Evolutionary conservation across 352 stramenopile genomes (phyloP).

Genomic region (Phytopythium montanum): DNA sequence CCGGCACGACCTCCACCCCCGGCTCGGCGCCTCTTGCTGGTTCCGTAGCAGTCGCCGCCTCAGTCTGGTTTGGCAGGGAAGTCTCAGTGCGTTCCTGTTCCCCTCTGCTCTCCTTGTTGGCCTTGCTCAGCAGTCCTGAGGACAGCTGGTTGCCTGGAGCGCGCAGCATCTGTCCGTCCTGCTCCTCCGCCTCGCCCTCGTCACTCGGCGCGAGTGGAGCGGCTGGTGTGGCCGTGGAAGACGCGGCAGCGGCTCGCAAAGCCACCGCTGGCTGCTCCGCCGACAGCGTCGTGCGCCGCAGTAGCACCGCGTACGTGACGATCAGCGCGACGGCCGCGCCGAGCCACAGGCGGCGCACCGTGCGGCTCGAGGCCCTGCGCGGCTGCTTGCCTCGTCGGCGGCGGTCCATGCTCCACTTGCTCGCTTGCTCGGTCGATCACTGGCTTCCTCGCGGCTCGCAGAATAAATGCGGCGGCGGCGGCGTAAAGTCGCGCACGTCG

Average conservation of each 20-base stretch:
- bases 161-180: constrained; percentile 1
- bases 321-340: constrained; percentile 20
- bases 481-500: no score
- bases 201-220: constrained; percentile 11
- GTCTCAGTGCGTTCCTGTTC: no score
- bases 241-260: constrained; percentile 2
- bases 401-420: constrained; percentile 4
- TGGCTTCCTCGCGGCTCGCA: no score
- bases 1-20: no score
- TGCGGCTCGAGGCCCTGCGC: neutral
- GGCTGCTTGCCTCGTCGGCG: neutral
- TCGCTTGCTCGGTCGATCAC: neutral
- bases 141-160: constrained; percentile 13
- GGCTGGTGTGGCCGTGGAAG: constrained; percentile 9
- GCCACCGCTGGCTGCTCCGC: neutral
- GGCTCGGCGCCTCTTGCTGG: no score
- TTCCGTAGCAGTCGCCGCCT: no score
- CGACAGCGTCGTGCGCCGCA: constrained; percentile 28
- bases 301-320: constrained; percentile 33
- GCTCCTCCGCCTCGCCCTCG: neutral
- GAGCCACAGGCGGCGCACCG: constrained; percentile 16
- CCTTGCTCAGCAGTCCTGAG: constrained; percentile 4
- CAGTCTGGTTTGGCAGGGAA: no score
- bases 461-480: neutral
- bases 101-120: neutral